A percentile compares a stretch with the other conserved stretches of the same genome.
These are phyloP conservation scores for Antitrichia curtipendula DNA, from an alignment of 225 moss, liverwort and hornwort species.

Conservation along the genomic window DNA sequence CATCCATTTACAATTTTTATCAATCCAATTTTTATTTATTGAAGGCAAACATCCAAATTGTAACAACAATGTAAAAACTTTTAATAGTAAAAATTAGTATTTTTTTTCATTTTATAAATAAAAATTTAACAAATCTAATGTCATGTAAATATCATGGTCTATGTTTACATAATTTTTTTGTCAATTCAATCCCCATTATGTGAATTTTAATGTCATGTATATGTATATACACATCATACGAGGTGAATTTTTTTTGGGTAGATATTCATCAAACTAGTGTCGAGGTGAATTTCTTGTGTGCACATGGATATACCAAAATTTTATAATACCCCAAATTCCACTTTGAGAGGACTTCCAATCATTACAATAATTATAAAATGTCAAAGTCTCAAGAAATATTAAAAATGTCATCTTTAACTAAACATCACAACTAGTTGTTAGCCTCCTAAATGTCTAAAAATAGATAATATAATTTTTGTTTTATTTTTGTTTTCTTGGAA, in stretches of 20 bases:
- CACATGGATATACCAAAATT: background rate
- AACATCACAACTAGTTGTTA: fast-evolving
- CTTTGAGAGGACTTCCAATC: background rate
- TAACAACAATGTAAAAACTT: background rate
- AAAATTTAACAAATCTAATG: background rate
- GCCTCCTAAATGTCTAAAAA: fast-evolving
- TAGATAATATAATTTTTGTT: too few relatives aligned
- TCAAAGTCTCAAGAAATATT: background rate
- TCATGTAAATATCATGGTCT: background rate
- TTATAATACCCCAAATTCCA: fast-evolving
- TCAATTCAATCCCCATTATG: background rate
- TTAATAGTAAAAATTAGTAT: background rate
- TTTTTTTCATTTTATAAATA: background rate
- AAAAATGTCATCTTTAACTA: background rate
- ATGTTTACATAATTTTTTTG: background rate
- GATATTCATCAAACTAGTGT: background rate
- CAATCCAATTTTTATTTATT: background rate
- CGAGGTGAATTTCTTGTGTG: background rate
- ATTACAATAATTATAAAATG: background rate
- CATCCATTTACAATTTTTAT: background rate
- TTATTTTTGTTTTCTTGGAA: too few relatives aligned
- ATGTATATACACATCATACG: too few relatives aligned
- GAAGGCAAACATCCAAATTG: background rate
- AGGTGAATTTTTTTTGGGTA: background rate
- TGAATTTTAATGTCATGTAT: too few relatives aligned